Base-by-base conservation (phyloP, 83 land plant species). In the Picea abies region DNA sequence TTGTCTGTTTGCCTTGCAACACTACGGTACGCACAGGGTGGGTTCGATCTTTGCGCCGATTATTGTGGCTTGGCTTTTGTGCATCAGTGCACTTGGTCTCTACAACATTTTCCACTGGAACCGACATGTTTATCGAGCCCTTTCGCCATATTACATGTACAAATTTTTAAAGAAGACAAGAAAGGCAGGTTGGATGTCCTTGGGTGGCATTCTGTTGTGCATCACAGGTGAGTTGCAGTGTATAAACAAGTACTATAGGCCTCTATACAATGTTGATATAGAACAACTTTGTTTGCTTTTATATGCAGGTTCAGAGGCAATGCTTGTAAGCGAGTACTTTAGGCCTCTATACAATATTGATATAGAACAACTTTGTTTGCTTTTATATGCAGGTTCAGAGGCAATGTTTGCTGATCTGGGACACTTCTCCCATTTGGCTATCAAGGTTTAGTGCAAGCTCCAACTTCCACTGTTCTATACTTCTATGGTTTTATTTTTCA, bases 401-500 rank as follows among this genome's bases (percentile, higher is more conserved):
- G 94, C 96, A 35, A 94, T 94, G 96, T 92, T 84, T 86, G 96
- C 94, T 77, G 96, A 93, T 87, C 87, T 93, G 64, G 95, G 95
- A 23, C 93, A 93, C 83, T 93, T 93, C 76, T 93, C 95, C 69
- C 95, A 93, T 81, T 69, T 89, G 58, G 86, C 93, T 19, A 92
- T 91, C 58, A 84, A 92, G 91, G 96, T 92, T 79, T 56, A 56
- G 26, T 61, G 22, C 84, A 76, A 41, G 39, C 58, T 26, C 63
- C 22, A 60, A 60, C 63, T 60, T 23, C 32, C 41, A 82, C 56
- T 47, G 60, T 41, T 39, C 47, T n/a, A 41, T n/a, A 26, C 58
- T 60, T 82, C 1, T 17, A 23, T 56, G 58, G 14, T 56, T 56
- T 12, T 56, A 56, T 11, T 12, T 56, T 56, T 56, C 14, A 56